These are phyloP conservation scores for Tylopilus rubrobrunneus DNA, from an alignment of 768 basidiomycete species.

Conservation along the genomic window DNA sequence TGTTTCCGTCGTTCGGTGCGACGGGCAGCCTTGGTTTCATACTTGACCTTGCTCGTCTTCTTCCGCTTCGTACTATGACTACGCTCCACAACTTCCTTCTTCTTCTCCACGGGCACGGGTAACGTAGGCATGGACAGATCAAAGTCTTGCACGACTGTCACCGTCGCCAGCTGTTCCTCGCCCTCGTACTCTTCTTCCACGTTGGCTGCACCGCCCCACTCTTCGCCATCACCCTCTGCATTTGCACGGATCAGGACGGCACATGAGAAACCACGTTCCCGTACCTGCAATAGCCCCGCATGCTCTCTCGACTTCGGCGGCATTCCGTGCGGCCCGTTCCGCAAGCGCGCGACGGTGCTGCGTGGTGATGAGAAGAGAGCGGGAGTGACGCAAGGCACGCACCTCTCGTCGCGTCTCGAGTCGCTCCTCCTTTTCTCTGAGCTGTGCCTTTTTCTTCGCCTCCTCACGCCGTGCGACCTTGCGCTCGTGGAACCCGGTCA, in stretches of 20 bases:
- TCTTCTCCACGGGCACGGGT: not conserved
- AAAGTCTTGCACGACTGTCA: slow-evolving; percentile 90
- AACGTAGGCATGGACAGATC: slow-evolving; percentile 52
- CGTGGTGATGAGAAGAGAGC: slow-evolving; percentile 11
- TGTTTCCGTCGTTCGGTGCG: slow-evolving; percentile 59
- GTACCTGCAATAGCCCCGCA: slow-evolving; percentile 52
- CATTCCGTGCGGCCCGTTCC: slow-evolving; percentile 76
- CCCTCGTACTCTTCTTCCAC: slow-evolving; percentile 74
- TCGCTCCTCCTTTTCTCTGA: slow-evolving; percentile 74
- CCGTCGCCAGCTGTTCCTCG: slow-evolving; percentile 82
- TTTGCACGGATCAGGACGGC: slow-evolving; percentile 11
- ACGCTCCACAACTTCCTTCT: not conserved
- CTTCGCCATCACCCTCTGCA: slow-evolving; percentile 36
- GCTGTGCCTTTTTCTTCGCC: slow-evolving; percentile 66
- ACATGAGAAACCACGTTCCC: slow-evolving; percentile 7
- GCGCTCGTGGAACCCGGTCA: slow-evolving; percentile 92
- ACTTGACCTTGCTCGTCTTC: slow-evolving; percentile 6
- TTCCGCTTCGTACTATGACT: slow-evolving; percentile 17
- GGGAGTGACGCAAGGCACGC: slow-evolving; percentile 8
- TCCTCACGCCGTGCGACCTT: slow-evolving; percentile 82
- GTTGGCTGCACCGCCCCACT: slow-evolving; percentile 44
- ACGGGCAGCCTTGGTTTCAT: slow-evolving; percentile 55
- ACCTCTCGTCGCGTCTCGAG: slow-evolving; percentile 79
- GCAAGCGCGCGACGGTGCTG: slow-evolving; percentile 78
- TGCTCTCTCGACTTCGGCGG: slow-evolving; percentile 69